Base-by-base conservation (phyloP, 768 basidiomycete genomes). In the Xerocomellus intermedius region DNA sequence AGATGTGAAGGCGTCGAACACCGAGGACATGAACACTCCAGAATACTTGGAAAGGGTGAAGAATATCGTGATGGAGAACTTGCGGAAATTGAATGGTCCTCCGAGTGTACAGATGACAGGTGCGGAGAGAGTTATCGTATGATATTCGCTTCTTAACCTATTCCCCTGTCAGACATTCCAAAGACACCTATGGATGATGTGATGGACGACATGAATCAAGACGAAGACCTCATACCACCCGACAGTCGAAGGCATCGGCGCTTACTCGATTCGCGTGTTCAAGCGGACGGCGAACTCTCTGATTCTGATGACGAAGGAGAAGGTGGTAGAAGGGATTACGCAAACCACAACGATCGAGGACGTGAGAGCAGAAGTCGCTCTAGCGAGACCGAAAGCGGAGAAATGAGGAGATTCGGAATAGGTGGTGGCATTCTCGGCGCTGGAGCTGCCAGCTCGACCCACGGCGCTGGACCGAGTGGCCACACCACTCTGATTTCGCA, bases 271-370 rank as follows among this genome's bases (percentile, higher is more conserved):
- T 81, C 85, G 22, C 79, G 86, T 22, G 79, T 89, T 57, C 94
- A 94, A 68, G 83, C 81, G 5, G 93, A 96, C 38, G 89, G 88
- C 21, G 92, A 95, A 65, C 79, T 97, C 13, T 97, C 94, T 8
- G 97, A 99, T 70, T 98, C 97, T 2, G 97, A 99, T 60, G 97
- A 99, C 68, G 97, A 99, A 73, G 95, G 93, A 17, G 89, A 89
- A 62, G 94, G 91, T 42, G 91, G 86, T 2, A 81, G 94, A 51
- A 78, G 86, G 54, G 80, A 94, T 62, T 85, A 86, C 54, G 74
- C 80, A 9, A 75, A 75, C 36, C 83, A 88, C 68, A 77, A 78
- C 26, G 79, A 84, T 33, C 75, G 74, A 22, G 82, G 82, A 46
- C 69, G 67, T 37, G 68, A 65, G 45, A 81, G 78, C 52, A 69